Conservation (phyloP, 768 basidiomycete genomes). For the Termitomyces titanicus region DNA sequence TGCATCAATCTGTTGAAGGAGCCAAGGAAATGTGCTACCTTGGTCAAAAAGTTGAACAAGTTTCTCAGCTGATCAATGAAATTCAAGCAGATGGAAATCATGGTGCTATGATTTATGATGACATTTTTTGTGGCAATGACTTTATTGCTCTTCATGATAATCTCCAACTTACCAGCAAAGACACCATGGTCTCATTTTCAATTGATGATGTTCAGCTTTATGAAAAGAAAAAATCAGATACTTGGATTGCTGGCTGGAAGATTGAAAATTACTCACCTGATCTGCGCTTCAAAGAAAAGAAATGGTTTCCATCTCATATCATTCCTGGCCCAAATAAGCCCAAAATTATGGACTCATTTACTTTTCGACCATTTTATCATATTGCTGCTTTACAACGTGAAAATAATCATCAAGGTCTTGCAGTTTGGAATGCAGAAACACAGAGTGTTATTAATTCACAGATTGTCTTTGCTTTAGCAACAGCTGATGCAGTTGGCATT, state of each 20-base stretch:
- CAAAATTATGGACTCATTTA: slow-evolving; percentile 30
- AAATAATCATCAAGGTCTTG: background rate
- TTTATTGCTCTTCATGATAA: slow-evolving; percentile 17
- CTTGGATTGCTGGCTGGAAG: slow-evolving; percentile 37
- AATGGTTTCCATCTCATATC: slow-evolving; percentile 27
- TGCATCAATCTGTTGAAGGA: too few species aligned
- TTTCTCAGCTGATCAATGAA: too few species aligned
- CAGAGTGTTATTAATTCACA: background rate
- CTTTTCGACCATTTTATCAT: slow-evolving; percentile 25
- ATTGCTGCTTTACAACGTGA: background rate
- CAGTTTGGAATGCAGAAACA: background rate
- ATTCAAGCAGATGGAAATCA: too few species aligned
- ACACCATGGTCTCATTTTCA: slow-evolving; percentile 28
- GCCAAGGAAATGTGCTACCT: too few species aligned
- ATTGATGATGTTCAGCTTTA: slow-evolving; percentile 39
- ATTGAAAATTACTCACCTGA: slow-evolving; percentile 21
- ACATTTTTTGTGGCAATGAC: slow-evolving; percentile 25
- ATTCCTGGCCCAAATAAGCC: slow-evolving; percentile 37
- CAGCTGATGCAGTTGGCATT: slow-evolving; percentile 13
- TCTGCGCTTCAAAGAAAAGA: slow-evolving; percentile 25
- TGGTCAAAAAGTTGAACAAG: too few species aligned
- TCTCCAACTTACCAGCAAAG: slow-evolving; percentile 19
- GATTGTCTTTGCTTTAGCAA: slow-evolving; percentile 7
- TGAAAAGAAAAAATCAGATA: slow-evolving; percentile 35
- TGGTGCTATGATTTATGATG: slow-evolving; percentile 6